phyloP scores from a whole-genome alignment of 345 rosid genomes.

The Rhodamnia argentea region DNA sequence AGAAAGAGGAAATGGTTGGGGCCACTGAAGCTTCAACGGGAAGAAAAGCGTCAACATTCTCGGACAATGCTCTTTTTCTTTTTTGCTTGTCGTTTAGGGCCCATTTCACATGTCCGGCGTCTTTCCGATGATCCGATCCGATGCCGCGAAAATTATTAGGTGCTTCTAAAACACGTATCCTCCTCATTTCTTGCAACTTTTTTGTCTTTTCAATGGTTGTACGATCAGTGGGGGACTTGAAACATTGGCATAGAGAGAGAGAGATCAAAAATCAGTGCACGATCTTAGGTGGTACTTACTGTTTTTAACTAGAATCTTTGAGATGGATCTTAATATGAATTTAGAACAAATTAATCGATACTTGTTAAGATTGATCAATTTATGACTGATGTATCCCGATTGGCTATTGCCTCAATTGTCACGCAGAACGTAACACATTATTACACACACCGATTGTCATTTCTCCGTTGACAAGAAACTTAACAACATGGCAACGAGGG shows the following conservation, averaged over 20 bases:
- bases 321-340: not conserved
- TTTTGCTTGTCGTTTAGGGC: not conserved
- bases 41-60: constrained; percentile 3
- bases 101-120: not conserved
- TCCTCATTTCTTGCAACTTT: not conserved
- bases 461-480: too few species aligned
- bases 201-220: not conserved
- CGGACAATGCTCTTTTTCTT: not conserved
- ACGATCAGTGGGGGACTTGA: not conserved
- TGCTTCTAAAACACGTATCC: not conserved
- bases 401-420: not conserved
- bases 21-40: constrained; percentile 21
- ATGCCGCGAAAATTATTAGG: not conserved
- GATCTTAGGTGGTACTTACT: not conserved
- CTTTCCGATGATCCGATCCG: too few species aligned
- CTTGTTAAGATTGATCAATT: too few species aligned
- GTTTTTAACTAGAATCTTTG: not conserved
- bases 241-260: not conserved
- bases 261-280: not conserved
- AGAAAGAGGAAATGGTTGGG: not conserved
- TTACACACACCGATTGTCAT: not conserved
- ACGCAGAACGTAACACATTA: not conserved
- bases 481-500: not conserved
- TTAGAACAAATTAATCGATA: too few species aligned
- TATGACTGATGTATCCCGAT: not conserved